Evolutionary conservation across 2,329 filamentous ascomycete species (phyloP).

Genomic region (Aspergillus tanneri): DNA sequence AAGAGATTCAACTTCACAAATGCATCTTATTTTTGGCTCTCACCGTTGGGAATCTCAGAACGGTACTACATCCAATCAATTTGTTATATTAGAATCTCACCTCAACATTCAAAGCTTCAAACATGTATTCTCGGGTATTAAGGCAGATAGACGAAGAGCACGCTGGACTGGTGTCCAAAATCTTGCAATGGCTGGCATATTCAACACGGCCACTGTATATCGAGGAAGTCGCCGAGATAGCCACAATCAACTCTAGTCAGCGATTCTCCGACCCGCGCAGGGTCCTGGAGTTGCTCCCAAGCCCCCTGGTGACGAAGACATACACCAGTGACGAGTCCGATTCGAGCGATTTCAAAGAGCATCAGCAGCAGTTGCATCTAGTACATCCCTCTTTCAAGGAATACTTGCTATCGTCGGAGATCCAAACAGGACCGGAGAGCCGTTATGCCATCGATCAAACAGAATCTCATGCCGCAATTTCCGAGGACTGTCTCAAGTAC

Average conservation of each 20-base stretch:
- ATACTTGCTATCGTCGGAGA: background rate
- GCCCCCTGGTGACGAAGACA: background rate
- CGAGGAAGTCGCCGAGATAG: conserved; percentile 3
- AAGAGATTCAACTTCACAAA: no score
- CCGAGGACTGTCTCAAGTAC: background rate
- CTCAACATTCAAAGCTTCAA: no score
- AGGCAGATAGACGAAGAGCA: background rate
- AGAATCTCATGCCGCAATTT: conserved; percentile 1
- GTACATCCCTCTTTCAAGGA: background rate
- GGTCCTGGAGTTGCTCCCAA: background rate
- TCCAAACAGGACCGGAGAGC: background rate
- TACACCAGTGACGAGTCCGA: background rate
- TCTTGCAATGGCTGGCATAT: conserved; percentile 3
- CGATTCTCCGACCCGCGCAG: background rate
- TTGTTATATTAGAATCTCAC: no score
- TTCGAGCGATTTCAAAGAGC: background rate
- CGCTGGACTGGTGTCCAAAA: background rate
- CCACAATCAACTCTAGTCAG: background rate
- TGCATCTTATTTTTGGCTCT: no score
- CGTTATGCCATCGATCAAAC: background rate
- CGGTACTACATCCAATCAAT: no score
- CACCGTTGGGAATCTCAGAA: no score
- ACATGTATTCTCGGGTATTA: background rate
- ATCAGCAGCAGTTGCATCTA: background rate
- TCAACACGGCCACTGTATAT: background rate